Evolutionary conservation across 305 asterid species (phyloP), one percentile per base, ranked within the genome.

Genomic region (Fraxinus albicans): DNA sequence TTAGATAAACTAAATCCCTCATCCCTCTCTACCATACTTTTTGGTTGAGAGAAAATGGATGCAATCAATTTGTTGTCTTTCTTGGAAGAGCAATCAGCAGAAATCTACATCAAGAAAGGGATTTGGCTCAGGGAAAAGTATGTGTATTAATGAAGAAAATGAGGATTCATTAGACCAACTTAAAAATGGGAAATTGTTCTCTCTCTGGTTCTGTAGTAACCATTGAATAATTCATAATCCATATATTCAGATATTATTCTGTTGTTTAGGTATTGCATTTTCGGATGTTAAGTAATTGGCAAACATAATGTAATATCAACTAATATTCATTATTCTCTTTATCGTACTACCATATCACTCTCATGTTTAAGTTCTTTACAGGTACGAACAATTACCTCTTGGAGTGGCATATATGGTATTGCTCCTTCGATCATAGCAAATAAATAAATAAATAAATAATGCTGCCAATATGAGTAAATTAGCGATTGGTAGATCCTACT

Each of bases 1-100:
- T 12, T 8, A 29, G 34, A 47, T 74, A 1, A 4, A 35, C 53
- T 40, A 12, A 12, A 27, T 15, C 55, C 73, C 77, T 8, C 84
- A 33, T 79, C 73, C 73, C 76, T 87, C 82, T 83, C 82, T 58
- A 63, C 81, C 65, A 23, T n/a, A 78, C 80, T 65, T 35, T 76
- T 19, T 69, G 86, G 63, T 81, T 79, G 85, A 83, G 89, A 86
- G 82, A 78, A 87, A 87, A 93, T 92, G 97, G 88, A 93, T 36
- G 86, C 92, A 84, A 44, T 89, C 88, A 83, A 84, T 85, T 65
- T 89, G 86, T 42, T 81, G 88, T 83, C 84, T 90, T 83, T 83
- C 89, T 38, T 86, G 91, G 93, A 88, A 81, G 83, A 88, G 79
- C 82, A 89, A 77, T 50, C 86, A 77, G 13, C 91, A 42, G 73